Evolutionary conservation across 2,329 filamentous ascomycete genomes (phyloP).

Genomic region (Ophiostoma novo-ulmi): DNA sequence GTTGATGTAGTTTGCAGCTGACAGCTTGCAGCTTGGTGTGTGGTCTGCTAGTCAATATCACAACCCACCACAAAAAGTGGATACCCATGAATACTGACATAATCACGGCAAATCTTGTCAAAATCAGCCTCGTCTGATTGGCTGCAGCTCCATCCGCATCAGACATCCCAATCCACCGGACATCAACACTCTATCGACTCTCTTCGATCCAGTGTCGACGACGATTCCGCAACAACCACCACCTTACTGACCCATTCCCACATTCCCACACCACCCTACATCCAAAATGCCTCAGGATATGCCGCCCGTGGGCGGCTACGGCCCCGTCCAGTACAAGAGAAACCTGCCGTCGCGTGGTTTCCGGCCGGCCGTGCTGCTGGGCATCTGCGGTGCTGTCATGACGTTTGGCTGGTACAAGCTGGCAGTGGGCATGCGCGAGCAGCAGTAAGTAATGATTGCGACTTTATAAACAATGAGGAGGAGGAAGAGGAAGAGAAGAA

Average conservation of each 20-base stretch:
- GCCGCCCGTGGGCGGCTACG: slow-evolving; percentile 91
- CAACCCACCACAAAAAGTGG: neutral
- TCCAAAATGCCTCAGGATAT: slow-evolving; percentile 86
- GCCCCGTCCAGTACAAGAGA: slow-evolving; percentile 92
- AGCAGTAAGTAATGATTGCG: slow-evolving; percentile 61
- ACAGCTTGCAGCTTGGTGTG: neutral
- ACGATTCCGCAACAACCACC: neutral
- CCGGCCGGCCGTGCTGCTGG: slow-evolving; percentile 71
- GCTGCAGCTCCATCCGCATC: neutral
- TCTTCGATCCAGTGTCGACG: neutral
- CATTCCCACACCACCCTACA: slow-evolving; percentile 34
- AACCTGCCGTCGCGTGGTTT: slow-evolving; percentile 91
- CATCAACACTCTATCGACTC: neutral
- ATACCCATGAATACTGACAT: neutral
- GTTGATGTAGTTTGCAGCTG: neutral
- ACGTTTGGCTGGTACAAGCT: slow-evolving; percentile 86
- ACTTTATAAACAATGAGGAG: neutral
- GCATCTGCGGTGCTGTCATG: slow-evolving; percentile 73
- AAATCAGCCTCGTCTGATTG: slow-evolving; percentile 14
- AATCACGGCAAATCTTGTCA: slow-evolving; percentile 6
- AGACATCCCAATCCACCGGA: neutral
- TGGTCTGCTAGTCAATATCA: neutral
- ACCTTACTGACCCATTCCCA: neutral
- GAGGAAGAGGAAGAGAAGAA: neutral
- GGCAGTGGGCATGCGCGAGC: slow-evolving; percentile 77